These are phyloP conservation scores for Fraxinus albicans DNA, from an alignment of 305 asterid species.

Conservation along the genomic window DNA sequence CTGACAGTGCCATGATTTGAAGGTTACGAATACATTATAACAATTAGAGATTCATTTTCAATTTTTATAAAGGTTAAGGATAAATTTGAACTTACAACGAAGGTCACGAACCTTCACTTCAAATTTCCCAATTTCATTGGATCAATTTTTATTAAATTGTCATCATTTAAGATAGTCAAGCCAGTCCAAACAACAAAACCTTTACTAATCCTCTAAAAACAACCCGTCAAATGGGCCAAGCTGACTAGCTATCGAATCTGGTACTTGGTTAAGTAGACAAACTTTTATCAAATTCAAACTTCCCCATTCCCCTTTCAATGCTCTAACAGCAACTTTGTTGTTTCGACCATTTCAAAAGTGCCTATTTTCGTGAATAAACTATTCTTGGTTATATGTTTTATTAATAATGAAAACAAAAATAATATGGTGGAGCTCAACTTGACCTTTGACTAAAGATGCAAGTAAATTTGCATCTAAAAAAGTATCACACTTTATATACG, in stretches of 20 bases:
- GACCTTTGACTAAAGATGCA: neutral
- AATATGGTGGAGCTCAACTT: neutral
- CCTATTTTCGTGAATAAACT: neutral
- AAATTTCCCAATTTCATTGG: neutral
- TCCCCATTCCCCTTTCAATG: slow-evolving; percentile 21
- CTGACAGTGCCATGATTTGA: neutral
- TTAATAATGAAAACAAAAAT: too few species aligned
- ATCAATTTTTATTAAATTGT: neutral
- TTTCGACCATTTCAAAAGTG: neutral
- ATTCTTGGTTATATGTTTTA: too few species aligned
- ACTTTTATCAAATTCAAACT: slow-evolving; percentile 7
- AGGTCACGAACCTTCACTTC: neutral
- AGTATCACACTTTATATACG: neutral
- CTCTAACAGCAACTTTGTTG: neutral
- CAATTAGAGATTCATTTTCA: slow-evolving; percentile 4
- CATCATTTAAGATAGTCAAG: neutral
- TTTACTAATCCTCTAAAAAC: neutral
- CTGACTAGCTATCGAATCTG: slow-evolving; percentile 4
- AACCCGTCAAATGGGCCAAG: slow-evolving; percentile 27
- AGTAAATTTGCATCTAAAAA: neutral
- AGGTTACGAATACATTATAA: neutral
- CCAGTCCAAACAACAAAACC: neutral
- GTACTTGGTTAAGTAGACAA: neutral
- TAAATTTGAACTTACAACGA: neutral
- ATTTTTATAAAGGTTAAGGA: neutral